Percentiles rank a stretch among this genome's conserved stretches.
These are phyloP conservation scores for Clarireedia hainanense DNA, from an alignment of 2,329 filamentous ascomycete species.

Conservation along the genomic window DNA sequence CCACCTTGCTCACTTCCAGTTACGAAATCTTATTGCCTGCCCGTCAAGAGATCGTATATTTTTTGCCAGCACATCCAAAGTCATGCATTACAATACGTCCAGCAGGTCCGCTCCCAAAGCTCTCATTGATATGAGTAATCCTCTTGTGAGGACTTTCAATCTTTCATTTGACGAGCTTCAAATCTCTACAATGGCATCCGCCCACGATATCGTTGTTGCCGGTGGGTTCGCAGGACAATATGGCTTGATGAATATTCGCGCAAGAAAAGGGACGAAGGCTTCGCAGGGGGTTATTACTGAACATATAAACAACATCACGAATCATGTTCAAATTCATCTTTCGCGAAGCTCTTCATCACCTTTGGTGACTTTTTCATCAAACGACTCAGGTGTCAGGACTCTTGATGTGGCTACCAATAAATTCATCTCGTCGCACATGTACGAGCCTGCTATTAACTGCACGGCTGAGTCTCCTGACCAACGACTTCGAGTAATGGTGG, in stretches of 20 bases:
- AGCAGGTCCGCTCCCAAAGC: conserved; percentile 2
- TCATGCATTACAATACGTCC: conserved; percentile 46
- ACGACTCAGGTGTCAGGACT: conserved; percentile 51
- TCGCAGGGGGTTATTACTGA: conserved; percentile 34
- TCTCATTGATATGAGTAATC: conserved; percentile 25
- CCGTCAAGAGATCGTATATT: conserved; percentile 48
- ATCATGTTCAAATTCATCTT: conserved; percentile 52
- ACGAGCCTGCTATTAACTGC: conserved; percentile 62
- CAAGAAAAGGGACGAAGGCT: conserved; percentile 24
- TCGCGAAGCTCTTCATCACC: conserved; percentile 45
- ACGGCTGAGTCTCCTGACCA: conserved; percentile 64
- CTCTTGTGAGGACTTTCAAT: conserved; percentile 20
- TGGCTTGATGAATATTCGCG: conserved; percentile 29
- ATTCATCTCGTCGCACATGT: conserved; percentile 47
- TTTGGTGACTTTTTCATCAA: conserved; percentile 53
- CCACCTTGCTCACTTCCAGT: conserved; percentile 56
- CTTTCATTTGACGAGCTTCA: conserved; percentile 18
- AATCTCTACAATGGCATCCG: conserved; percentile 29
- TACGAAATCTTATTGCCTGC: conserved; percentile 54
- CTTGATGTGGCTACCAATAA: conserved; percentile 52
- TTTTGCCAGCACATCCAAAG: conserved; percentile 43
- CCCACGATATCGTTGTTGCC: conserved; percentile 31
- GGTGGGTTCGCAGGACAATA: conserved; percentile 35
- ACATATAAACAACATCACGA: conserved; percentile 54
- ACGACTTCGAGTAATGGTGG: conserved; percentile 64